Evolutionary conservation across 495 filamentous ascomycete species (phyloP), one percentile per base, ranked within the genome.

Genomic region (Penicillium subrubescens): DNA sequence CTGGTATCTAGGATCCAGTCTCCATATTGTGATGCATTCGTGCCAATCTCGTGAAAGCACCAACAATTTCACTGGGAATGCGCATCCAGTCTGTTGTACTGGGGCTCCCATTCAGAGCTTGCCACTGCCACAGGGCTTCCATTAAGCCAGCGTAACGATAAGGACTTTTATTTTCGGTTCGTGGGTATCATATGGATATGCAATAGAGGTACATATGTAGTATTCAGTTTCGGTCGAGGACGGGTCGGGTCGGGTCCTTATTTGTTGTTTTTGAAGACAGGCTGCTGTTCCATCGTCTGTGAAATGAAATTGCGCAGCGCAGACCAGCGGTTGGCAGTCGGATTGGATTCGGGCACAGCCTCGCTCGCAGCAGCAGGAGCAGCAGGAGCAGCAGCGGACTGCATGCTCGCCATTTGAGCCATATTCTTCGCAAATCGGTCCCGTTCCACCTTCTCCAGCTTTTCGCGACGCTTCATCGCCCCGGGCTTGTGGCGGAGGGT

Each of bases 371-470:
- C 65, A 48, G 27, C 31, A 21, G 44, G 10, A 48, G 44, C 19
- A 25, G 19, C n/a, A 10, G 31, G 2, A 33, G 48, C 63, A 53
- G 68, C 15, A 37, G 61, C 57, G 19, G 72, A 34, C 41, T 60
- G 68, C 12, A 76, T 78, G 68, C 39, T 73, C 44, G 64, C 84
- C 82, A 68, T 77, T 61, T 87, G 82, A 43, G 90, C 93, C 82
- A 98, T 78, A 75, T 93, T 97, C 76, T 81, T 84, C 61, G 84
- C 87, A 71, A 97, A 97, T 62, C 94, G 81, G 75, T 92, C 87
- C 72, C 89, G 87, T 83, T 98, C 94, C 66, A 81, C 75, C 75
- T 79, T 85, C 57, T 96, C 90, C 31, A 97, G 44, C 74, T 85
- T 87, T 75, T 93, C 92, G 78, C 90, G 93, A 67, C 86, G 82